Conservation (phyloP, 1,284 basidiomycete species). For the Ustilago shanxiensis region DNA sequence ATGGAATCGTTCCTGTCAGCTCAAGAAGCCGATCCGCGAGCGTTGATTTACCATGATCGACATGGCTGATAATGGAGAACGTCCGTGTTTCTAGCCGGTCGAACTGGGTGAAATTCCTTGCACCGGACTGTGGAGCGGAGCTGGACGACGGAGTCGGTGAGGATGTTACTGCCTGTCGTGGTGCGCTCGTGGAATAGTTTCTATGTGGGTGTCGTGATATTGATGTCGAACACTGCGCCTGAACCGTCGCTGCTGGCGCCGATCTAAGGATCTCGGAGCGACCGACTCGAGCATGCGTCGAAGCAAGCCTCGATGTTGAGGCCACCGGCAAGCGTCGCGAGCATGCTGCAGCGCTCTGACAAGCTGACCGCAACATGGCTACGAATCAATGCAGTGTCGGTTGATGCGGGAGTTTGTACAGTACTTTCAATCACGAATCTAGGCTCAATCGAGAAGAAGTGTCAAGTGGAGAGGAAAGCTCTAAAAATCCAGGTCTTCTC, state of each 20-base stretch:
- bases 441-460: not conserved
- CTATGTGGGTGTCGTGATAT: not conserved
- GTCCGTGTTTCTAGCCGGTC: constrained; percentile 60
- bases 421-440: no score
- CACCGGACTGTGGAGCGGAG: not conserved
- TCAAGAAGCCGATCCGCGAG: constrained; percentile 69
- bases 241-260: no score
- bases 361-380: constrained; percentile 43
- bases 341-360: constrained; percentile 11
- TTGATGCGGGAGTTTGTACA: not conserved
- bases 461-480: constrained; percentile 15
- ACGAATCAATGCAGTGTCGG: not conserved
- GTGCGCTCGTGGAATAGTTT: constrained; percentile 9
- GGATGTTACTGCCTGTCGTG: not conserved
- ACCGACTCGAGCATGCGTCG: not conserved
- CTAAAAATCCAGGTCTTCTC: constrained; percentile 23
- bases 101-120: constrained; percentile 34
- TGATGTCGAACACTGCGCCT: not conserved
- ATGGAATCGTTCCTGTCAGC: constrained; percentile 67
- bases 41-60: constrained; percentile 70
- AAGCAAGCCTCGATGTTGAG: not conserved
- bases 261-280: not conserved
- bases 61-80: constrained; percentile 69
- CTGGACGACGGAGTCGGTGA: not conserved
- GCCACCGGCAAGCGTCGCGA: not conserved